Base-by-base conservation (phyloP, 192 early-diverging fungal genomes). In the Gonapodya prolifera region DNA sequence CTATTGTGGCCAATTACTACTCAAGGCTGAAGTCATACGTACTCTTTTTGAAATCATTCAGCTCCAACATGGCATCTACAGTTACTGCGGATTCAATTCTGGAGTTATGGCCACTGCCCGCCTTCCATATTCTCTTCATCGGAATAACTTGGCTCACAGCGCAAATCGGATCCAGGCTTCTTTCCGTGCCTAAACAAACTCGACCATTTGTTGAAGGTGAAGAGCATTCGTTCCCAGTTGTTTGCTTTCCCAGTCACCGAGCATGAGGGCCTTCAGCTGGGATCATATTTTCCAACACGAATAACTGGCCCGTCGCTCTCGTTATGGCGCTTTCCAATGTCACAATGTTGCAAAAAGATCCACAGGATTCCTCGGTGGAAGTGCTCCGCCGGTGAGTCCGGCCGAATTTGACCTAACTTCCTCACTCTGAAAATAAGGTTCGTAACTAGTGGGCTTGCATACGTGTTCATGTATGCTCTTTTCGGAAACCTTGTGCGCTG, bases 401-500 rank as follows among this genome's bases (percentile, higher is more conserved):
- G 23, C 23, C 23, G 8, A 16, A 23, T 61, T 16, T 16, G 45
- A 8, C 23, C 45, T 23, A 8, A 8, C 8, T 23, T 61, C 8
- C 45, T 61, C 23, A 23, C 8, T 61, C 23, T 61, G 8, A 8
- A 2, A 73, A 73, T 18, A 30, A 30, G 71, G 71, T 2, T 32
- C 71, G 2, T 73, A n/a, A 69, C 71, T 73, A 89, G 92, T 75
- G 91, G 91, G 17, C 87, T 93, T 33, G 91, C 92, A 0, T 94
- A 93, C 76, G 91, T 91, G 30, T 84, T 94, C 35, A 92, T 94
- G 61, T 92, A 89, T 80, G 91, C 89, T 69, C 89, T 92, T 70
- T 90, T 94, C 75, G 89, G 89, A 78, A 93, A 94, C 78, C 86
- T 94, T 23, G 70, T 92, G 71, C 87, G 91, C 31, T 94, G 92